Base-by-base conservation (phyloP, 2,329 filamentous ascomycete species). In the Sporothrix pseudoabietina region DNA sequence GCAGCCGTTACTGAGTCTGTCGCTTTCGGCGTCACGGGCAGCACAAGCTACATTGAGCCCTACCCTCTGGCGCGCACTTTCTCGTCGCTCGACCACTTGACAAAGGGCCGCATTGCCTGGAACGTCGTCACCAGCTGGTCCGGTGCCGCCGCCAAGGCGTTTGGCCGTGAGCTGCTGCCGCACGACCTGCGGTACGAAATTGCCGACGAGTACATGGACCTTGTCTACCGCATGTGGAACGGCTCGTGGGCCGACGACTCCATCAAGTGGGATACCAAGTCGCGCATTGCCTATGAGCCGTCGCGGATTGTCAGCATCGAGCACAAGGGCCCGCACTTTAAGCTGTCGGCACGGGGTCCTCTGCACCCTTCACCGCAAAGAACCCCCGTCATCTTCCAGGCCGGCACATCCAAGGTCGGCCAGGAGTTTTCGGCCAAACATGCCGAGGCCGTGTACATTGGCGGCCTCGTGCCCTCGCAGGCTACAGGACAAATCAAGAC, bases 321-420 rank as follows among this genome's bases (percentile, higher is more conserved):
- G 47, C 71, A 72, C 66, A n/a, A 70, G n/a, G 71, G 73, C 54
- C 69, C 65, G 65, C 59, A 74, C 52, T 65, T 70, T 16, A 44
- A 47, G 22, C 30, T 71, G 68, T 63, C 47, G 47, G 61, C 68
- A 6, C 55, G 32, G 8, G 44, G 44, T n/a, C 19, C 19, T 16
- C 44, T 68, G 12, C 68, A 74, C 12, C 75, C 75, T 0, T 69
- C 57, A 16, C 70, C 66, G 2, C 74, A 75, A 65, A 72, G 74
- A 5, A 77, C 77, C 5, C 77, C 77, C 1, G 72, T 78, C 1
- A 57, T 78, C 65, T 77, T 78, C 61, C 77, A 78, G 70, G 77
- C 77, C 10, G 77, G 77, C 16, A 73, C 75, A 16, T 76, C 75
- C n/a, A 70, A 63, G 57, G 76, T 76, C 1, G 77, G 77, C 35